Base-by-base conservation (phyloP, 768 basidiomycete genomes). In the Leucocoprinus sp. region DNA sequence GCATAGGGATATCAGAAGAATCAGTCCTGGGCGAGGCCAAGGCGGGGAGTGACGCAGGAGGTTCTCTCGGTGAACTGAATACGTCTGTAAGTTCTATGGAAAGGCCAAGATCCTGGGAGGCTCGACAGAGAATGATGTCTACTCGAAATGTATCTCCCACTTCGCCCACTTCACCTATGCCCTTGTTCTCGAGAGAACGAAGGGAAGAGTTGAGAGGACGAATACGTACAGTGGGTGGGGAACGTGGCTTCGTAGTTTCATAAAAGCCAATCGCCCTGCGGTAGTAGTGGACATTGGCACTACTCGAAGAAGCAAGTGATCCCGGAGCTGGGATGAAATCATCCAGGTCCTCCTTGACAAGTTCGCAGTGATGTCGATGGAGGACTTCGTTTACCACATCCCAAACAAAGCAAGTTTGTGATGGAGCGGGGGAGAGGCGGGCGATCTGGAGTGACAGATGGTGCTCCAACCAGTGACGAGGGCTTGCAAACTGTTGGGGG, bases 401-500 rank as follows among this genome's bases (percentile, higher is more conserved):
- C 68, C 77, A 76, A 24, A 78, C 69, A 47, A 58, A 41, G 11
- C 57, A 37, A 15, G 37, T 48, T 11, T 52, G 50, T 35, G 60
- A 54, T 57, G 58, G 42, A 52, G 58, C 57, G 52, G 60, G 36
- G 46, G 40, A 55, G 51, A 21, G 57, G 54, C 33, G 37, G 28
- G 43, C 39, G 8, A 49, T 53, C 33, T 70, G 60, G 43, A 63
- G 61, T 17, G 74, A 72, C 29, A 75, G 66, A 51, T 75, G 66
- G 12, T 53, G 50, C 53, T 74, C 69, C 23, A 78, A 66, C 65
- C 71, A 74, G 35, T 69, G 66, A 35, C 63, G 60, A 28, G 70
- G 61, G 53, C 72, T 65, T 50, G 60, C 52, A 59, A 70, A 65
- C 45, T 58, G 51, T 12, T 49, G 50, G 49, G 55, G 51, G 42